A percentile compares a stretch with the other conserved stretches of the same genome.
Conservation (phyloP, 306 rosid genomes). For the Benincasa hispida region DNA sequence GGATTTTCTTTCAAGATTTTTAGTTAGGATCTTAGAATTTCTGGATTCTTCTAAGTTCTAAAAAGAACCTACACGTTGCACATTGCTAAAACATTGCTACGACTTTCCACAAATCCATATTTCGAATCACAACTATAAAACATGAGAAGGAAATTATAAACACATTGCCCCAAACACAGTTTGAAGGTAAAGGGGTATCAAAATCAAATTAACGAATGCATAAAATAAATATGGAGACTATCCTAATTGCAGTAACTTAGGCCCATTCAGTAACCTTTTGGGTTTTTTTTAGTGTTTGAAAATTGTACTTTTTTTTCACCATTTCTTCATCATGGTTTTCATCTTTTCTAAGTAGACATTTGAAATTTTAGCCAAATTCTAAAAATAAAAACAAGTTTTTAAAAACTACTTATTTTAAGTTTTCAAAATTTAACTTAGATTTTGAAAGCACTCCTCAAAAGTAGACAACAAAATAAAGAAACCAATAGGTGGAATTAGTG, state of each 20-base stretch:
- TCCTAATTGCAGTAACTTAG: neutral
- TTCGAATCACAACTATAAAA: neutral
- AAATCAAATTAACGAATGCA: neutral
- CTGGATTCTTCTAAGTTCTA: neutral
- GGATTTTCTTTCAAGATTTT: neutral
- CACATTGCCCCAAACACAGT: neutral
- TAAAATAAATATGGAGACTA: neutral
- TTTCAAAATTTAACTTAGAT: neutral
- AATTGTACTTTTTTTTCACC: neutral
- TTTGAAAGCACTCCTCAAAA: neutral
- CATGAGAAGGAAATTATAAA: neutral
- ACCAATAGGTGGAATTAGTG: neutral
- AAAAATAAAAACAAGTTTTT: neutral
- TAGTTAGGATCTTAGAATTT: neutral
- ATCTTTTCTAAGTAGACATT: neutral
- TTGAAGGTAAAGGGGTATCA: neutral
- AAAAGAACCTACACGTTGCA: neutral
- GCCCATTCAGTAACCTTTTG: neutral
- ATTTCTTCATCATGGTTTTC: neutral
- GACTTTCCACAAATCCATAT: neutral
- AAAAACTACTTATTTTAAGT: neutral
- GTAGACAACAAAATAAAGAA: neutral
- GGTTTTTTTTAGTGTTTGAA: too few relatives aligned
- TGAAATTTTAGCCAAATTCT: neutral
- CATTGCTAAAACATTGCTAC: neutral